Conservation (phyloP, 2,329 filamentous ascomycete species). For the Cordyceps fumosorosea region DNA sequence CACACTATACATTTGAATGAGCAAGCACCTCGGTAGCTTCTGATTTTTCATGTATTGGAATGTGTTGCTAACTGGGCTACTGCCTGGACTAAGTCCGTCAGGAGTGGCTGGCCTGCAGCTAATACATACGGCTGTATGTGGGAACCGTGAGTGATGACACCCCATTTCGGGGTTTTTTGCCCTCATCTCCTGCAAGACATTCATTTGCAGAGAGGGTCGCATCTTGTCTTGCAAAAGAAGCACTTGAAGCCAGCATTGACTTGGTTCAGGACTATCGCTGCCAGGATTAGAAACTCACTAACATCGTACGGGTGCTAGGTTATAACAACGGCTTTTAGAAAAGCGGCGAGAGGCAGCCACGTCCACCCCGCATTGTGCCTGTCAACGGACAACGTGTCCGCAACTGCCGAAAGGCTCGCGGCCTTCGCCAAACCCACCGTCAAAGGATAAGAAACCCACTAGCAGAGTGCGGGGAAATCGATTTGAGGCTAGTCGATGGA, state of each 20-base stretch:
- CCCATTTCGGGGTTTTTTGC: no score
- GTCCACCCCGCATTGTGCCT: not conserved
- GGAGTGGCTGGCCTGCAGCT: not conserved
- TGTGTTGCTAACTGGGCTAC: not conserved
- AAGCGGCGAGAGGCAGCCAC: not conserved
- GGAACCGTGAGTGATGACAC: not conserved
- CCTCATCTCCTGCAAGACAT: no score
- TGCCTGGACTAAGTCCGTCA: not conserved
- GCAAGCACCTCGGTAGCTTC: not conserved
- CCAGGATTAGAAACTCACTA: not conserved
- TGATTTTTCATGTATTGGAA: not conserved
- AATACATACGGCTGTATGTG: not conserved
- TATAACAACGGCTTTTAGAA: not conserved
- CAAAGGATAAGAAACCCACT: not conserved
- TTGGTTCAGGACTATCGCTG: no score
- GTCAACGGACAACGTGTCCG: not conserved
- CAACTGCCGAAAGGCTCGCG: conserved; percentile 1
- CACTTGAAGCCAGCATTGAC: no score
- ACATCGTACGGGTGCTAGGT: not conserved
- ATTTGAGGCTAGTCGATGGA: not conserved
- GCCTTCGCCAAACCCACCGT: not conserved
- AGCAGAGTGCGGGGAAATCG: not conserved
- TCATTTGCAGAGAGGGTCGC: no score
- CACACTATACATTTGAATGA: not conserved
- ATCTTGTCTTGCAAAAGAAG: no score